Conservation (phyloP, 1,284 basidiomycete genomes). For the Sphagnurus paluster region DNA sequence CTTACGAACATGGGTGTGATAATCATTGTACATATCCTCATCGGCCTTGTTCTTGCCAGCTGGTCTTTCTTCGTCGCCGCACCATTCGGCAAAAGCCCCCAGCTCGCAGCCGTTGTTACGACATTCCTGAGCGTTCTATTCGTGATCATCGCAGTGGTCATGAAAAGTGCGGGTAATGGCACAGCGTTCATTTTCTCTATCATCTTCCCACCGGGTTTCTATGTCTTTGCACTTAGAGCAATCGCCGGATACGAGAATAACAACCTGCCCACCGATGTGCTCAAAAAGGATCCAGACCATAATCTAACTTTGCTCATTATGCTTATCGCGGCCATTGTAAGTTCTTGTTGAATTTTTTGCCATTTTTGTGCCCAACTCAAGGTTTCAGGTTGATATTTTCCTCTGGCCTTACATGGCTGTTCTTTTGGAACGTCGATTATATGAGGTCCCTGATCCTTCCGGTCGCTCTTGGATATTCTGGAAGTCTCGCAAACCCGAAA, state of each 20-base stretch:
- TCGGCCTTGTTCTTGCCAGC: conserved; percentile 66
- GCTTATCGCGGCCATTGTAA: conserved; percentile 62
- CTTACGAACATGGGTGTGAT: conserved; percentile 61
- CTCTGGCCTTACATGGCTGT: conserved; percentile 69
- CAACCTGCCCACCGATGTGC: conserved; percentile 47
- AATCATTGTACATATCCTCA: conserved; percentile 63
- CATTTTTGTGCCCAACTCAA: not conserved
- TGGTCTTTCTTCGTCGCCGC: conserved; percentile 71
- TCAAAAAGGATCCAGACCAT: conserved; percentile 60
- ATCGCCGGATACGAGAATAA: conserved; percentile 69
- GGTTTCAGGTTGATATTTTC: conserved; percentile 60
- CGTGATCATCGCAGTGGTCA: conserved; percentile 67
- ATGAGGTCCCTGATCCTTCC: conserved; percentile 53
- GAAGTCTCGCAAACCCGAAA: conserved; percentile 19
- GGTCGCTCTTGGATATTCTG: conserved; percentile 30
- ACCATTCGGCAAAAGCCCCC: conserved; percentile 72
- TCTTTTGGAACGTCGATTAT: conserved; percentile 58
- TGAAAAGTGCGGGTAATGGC: conserved; percentile 42
- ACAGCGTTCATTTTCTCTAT: conserved; percentile 63
- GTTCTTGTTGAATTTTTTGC: conserved; percentile 23
- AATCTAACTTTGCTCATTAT: conserved; percentile 58
- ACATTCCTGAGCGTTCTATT: conserved; percentile 68
- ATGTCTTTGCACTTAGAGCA: conserved; percentile 68
- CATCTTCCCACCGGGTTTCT: conserved; percentile 75
- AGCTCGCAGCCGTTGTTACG: conserved; percentile 67